Evolutionary conservation across 1,139 yeast genomes (phyloP), one percentile per base, ranked within the genome.

Genomic region (Kurtzmaniella quercitrusa): DNA sequence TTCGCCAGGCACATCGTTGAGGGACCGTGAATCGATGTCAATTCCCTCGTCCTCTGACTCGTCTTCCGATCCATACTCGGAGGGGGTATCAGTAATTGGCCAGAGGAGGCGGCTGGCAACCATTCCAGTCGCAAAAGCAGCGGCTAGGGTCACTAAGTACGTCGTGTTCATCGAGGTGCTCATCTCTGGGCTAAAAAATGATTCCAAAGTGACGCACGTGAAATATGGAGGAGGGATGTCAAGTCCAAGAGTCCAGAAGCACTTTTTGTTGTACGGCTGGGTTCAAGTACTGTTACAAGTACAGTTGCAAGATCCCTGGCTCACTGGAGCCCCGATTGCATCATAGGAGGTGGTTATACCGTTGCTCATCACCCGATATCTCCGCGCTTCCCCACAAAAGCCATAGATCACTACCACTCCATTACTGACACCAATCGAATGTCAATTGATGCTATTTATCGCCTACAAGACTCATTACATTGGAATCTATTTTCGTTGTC

Each of bases 1-100:
- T 60, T 87, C 95, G 3, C 88, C 93, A 2, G 82, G 87, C 16
- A 82, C 66, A 17, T 72, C 79, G 54, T 84, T 84, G 49, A 85
- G 65, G 2, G 76, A 63, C 0, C 66, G 61, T 1, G 89, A 82
- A 52, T 83, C 77, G 40, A 83, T 72, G 65, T 63, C 79, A 49
- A 58, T 50, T 3, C 76, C 84, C 36, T 77, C 79, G 36, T 77
- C 82, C 6, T 70, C 76, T 1, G 68, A 68, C 11, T 66, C 73
- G 7, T 67, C 70, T 5, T 66, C 69, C 9, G 63, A 66, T 18
- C 67, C 74, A 2, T 62, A 67, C 2, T 63, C 67, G 14, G 16
- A 9, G 8, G 15, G 3, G 6, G 5, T 34, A 8, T 34, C 37
- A 5, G 21, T 4, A 3, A 18, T 15, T 3, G 37, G 37, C 38